Evolutionary conservation across 2,329 filamentous ascomycete species (phyloP).

Genomic region (Teratosphaeria destructans): DNA sequence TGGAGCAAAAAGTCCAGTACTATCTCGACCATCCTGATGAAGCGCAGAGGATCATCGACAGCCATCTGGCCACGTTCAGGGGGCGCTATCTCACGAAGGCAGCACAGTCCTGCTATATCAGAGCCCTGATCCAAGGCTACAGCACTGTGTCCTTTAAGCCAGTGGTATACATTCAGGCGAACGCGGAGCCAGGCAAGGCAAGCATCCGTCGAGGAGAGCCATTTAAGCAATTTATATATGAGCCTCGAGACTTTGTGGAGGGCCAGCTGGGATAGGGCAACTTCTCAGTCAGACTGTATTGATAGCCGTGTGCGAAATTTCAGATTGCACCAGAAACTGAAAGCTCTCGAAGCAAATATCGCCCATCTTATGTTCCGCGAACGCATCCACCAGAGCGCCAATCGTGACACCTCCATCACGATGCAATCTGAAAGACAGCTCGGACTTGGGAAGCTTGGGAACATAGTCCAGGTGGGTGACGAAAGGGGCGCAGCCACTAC

Average conservation of each 20-base stretch:
- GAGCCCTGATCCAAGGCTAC: not conserved
- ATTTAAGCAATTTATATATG: not conserved
- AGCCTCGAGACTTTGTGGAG: not conserved
- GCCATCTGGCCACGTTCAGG: not conserved
- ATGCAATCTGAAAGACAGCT: constrained; percentile 8
- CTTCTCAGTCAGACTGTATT: not conserved
- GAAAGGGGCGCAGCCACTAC: constrained; percentile 14
- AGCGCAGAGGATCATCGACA: not conserved
- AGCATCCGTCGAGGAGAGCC: not conserved
- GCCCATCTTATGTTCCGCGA: constrained; percentile 5
- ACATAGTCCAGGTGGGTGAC: constrained; percentile 15
- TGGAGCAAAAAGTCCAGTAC: not conserved
- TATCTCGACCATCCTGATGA: not conserved
- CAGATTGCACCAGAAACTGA: no score
- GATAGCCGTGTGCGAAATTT: no score
- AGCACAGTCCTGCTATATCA: constrained; percentile 1
- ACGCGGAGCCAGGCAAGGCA: not conserved
- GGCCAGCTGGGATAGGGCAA: not conserved
- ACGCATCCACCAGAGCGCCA: constrained; percentile 12
- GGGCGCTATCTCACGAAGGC: not conserved
- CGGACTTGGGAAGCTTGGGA: constrained; percentile 6
- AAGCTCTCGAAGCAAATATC: no score
- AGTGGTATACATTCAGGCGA: not conserved
- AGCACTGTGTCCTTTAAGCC: not conserved
- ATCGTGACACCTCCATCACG: constrained; percentile 9